phyloP scores from a whole-genome alignment of 306 rosid species.

The Trifolium subterraneum region DNA sequence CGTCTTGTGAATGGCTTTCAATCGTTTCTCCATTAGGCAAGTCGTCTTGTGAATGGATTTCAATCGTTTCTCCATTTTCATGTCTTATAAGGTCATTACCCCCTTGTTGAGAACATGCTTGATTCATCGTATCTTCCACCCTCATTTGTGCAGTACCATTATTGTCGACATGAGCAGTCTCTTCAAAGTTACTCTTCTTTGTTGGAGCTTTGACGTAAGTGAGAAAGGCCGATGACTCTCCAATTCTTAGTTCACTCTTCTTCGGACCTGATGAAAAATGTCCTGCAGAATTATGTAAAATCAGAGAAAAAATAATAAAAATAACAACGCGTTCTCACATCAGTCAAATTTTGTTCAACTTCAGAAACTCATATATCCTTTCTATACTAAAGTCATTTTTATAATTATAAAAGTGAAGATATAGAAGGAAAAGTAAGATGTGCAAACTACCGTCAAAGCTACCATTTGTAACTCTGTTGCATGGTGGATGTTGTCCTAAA shows the following conservation, averaged over 20 bases:
- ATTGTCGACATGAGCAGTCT: constrained; percentile 48
- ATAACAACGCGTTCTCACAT: constrained; percentile 11
- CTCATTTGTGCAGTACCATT: constrained; percentile 44
- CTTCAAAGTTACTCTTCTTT: constrained; percentile 56
- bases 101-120: constrained; percentile 51
- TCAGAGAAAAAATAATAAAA: constrained; percentile 27
- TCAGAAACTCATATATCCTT: constrained; percentile 12
- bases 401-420: constrained; percentile 13
- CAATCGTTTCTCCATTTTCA: constrained; percentile 67
- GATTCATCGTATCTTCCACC: constrained; percentile 50
- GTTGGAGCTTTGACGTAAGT: constrained; percentile 75
- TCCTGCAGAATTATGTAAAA: constrained; percentile 48
- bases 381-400: constrained; percentile 17
- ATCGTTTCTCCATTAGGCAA: constrained; percentile 70
- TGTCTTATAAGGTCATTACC: constrained; percentile 49
- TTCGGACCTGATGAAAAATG: constrained; percentile 69
- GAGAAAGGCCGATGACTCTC: constrained; percentile 93
- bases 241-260: constrained; percentile 89
- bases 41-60: constrained; percentile 69
- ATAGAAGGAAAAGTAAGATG: constrained; percentile 6
- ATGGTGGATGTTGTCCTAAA: constrained; percentile 29
- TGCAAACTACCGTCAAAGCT: constrained; percentile 28
- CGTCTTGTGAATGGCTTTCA: constrained; percentile 71
- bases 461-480: constrained; percentile 26
- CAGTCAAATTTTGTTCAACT: constrained; percentile 22